Percentiles rank a stretch among this genome's conserved stretches.
phyloP scores from a whole-genome alignment of 352 stramenopile species.

The Lagenidium sp. region DNA sequence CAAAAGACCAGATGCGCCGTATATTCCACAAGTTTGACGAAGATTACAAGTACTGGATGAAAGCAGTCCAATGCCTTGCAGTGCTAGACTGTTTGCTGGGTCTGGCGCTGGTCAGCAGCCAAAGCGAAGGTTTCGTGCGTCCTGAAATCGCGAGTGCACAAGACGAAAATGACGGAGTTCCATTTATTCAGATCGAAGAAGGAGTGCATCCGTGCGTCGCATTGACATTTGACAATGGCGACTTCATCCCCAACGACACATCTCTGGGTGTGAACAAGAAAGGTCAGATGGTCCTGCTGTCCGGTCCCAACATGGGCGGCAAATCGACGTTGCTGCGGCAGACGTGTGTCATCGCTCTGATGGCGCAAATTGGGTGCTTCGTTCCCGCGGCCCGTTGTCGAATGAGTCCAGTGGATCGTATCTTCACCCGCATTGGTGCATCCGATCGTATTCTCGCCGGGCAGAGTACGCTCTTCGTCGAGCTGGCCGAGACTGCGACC shows the following conservation, averaged over 20 bases:
- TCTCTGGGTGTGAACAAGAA: conserved; percentile 67
- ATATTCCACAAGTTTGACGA: conserved; percentile 98
- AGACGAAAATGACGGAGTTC: conserved; percentile 27
- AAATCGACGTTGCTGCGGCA: conserved; percentile 98
- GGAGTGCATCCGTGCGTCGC: conserved; percentile 94
- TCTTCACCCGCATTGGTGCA: conserved; percentile 99
- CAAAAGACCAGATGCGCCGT: conserved; percentile 84
- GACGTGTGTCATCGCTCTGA: conserved; percentile 96
- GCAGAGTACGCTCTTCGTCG: conserved; percentile 99
- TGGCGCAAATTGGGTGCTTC: conserved; percentile 99
- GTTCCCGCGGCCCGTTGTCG: conserved; percentile 92
- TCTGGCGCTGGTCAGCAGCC: conserved; percentile 89
- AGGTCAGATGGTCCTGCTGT: conserved; percentile 89
- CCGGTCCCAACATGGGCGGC: conserved; percentile 97
- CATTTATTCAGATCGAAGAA: conserved; percentile 89
- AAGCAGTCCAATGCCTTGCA: conserved; percentile 86
- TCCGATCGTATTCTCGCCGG: conserved; percentile 97
- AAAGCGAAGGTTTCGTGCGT: conserved; percentile 90
- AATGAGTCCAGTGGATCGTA: conserved; percentile 97
- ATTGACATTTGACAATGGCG: conserved; percentile 52
- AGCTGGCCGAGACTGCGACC: conserved; percentile 97
- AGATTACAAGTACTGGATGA: conserved; percentile 90
- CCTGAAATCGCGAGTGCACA: conserved; percentile 83
- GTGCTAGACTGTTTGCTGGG: conserved; percentile 95
- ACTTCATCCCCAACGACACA: conserved; percentile 98